phyloP scores from a whole-genome alignment of 208 protist species.

The Leishmania amazonensis region DNA sequence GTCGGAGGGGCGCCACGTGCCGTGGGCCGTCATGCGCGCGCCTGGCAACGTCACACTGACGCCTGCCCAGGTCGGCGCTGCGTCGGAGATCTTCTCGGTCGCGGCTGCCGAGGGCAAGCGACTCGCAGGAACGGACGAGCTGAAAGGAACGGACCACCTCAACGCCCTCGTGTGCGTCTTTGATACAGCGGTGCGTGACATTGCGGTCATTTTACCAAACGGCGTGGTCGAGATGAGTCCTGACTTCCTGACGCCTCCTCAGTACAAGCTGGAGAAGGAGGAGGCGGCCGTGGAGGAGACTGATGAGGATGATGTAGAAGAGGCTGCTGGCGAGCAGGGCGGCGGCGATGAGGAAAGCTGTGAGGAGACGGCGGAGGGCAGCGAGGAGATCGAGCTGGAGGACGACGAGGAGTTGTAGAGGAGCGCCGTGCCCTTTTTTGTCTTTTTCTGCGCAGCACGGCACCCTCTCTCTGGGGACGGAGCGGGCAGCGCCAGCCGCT shows the following conservation, averaged over 20 bases:
- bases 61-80: conserved; percentile 46
- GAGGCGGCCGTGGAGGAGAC: conserved; percentile 34
- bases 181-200: conserved; percentile 56
- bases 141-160: conserved; percentile 49
- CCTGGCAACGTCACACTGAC: conserved; percentile 49
- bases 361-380: conserved; percentile 25
- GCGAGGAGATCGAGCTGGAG: conserved; percentile 33
- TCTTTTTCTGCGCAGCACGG: conserved; percentile 4
- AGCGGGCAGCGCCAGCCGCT: background rate
- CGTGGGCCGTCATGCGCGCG: conserved; percentile 86
- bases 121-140: conserved; percentile 33
- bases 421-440: conserved; percentile 1
- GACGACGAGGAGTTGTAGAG: conserved; percentile 20
- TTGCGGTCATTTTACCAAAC: conserved; percentile 75
- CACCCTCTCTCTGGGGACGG: background rate
- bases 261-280: conserved; percentile 60
- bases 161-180: conserved; percentile 50
- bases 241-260: conserved; percentile 67
- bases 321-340: conserved; percentile 28
- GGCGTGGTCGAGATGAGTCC: conserved; percentile 82
- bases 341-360: conserved; percentile 21
- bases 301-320: conserved; percentile 14
- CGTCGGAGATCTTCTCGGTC: conserved; percentile 64
- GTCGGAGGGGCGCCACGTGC: conserved; percentile 70
- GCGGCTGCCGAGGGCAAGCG: conserved; percentile 50